Conservation (phyloP, 805 yeast species). For the Starmera dryadoides region DNA sequence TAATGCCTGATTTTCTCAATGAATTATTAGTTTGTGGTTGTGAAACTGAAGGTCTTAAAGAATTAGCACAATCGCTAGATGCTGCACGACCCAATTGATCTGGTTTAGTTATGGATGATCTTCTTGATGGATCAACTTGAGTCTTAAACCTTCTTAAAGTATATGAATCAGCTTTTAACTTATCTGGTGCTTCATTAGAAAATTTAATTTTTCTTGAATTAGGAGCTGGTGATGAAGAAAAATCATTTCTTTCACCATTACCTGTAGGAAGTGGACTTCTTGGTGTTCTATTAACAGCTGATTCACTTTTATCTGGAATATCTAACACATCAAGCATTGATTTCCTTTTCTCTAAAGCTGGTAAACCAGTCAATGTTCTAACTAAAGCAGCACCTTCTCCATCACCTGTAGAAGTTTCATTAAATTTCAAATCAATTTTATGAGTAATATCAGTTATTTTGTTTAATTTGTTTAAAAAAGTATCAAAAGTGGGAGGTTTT, state of each 20-base stretch:
- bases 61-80: no score
- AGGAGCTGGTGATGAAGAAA: not conserved
- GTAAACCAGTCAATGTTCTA: conserved; percentile 33
- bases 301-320: not conserved
- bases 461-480: conserved; percentile 7
- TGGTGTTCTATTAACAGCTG: not conserved
- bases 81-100: no score
- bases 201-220: conserved; percentile 7
- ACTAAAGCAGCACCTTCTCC: conserved; percentile 33
- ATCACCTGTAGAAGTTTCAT: conserved; percentile 27
- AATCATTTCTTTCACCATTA: no score
- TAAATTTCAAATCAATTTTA: conserved; percentile 13
- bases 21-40: no score
- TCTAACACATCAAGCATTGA: conserved; percentile 20
- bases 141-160: conserved; percentile 6
- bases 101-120: no score
- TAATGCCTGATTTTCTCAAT: no score
- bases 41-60: no score
- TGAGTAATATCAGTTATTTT: conserved; percentile 16
- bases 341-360: conserved; percentile 12
- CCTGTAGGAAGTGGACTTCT: not conserved
- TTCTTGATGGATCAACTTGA: conserved; percentile 5
- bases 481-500: not conserved
- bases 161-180: conserved; percentile 1
- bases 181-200: conserved; percentile 5